phyloP scores from a whole-genome alignment of 225 moss, liverwort and hornwort species.

The Pseudoscleropodium purum region DNA sequence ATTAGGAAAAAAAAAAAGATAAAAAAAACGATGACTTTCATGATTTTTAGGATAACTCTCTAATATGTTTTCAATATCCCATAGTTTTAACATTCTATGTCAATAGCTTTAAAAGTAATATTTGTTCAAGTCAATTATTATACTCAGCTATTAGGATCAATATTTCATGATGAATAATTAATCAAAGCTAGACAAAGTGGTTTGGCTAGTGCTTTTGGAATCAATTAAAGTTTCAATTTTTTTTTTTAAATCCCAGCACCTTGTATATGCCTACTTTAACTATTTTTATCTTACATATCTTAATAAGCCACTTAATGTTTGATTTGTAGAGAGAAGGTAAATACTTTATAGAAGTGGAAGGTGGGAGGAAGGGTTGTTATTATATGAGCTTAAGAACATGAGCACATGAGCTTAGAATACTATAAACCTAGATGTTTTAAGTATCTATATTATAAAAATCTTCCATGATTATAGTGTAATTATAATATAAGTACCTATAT shows the following conservation, averaged over 20 bases:
- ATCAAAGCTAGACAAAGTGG: accelerated
- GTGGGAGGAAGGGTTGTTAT: not conserved
- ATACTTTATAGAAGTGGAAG: not conserved
- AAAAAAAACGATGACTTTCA: not conserved
- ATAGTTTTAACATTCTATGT: not conserved
- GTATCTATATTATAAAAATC: too few relatives aligned
- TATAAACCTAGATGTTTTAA: too few relatives aligned
- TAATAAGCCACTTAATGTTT: not conserved
- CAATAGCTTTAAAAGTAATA: not conserved
- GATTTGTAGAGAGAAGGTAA: not conserved
- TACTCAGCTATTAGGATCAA: accelerated
- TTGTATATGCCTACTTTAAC: not conserved
- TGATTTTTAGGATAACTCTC: not conserved
- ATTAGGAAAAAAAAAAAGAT: not conserved
- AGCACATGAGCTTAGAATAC: too few relatives aligned
- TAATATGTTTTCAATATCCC: accelerated
- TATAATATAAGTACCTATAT: too few relatives aligned
- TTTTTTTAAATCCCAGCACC: accelerated
- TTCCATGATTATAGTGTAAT: too few relatives aligned
- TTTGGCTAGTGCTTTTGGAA: not conserved
- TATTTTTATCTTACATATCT: not conserved
- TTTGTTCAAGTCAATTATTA: not conserved
- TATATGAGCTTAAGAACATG: too few relatives aligned
- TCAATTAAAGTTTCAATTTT: not conserved
- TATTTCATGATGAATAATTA: not conserved